Evolutionary conservation across 495 filamentous ascomycete genomes (phyloP), one percentile per base, ranked within the genome.

Genomic region (Podospora conica): DNA sequence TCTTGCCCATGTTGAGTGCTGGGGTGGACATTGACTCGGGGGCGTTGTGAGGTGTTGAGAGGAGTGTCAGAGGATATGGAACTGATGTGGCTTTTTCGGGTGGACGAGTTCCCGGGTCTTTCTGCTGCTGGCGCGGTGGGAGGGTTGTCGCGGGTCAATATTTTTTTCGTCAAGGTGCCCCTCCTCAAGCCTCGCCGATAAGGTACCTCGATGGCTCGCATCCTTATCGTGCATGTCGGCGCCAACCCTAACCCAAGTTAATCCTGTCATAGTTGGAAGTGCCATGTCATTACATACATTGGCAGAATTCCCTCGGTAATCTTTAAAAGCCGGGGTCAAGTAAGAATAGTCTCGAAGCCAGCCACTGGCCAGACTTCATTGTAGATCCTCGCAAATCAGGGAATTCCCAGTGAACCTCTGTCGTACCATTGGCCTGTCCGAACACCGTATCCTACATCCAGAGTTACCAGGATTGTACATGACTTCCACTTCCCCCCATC

Each of bases 1-100:
- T 82, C 72, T 80, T 83, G 21, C 75, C 79, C 81, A 83, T 83
- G 8, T 11, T 69, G 63, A 54, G 20, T 54, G n/a, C 33, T 18
- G 33, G 33, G 18, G 4, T 48, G 5, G 33, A 7, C 18, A 48
- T 29, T 24, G 18, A 11, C 1, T 21, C 12, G n/a, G 61, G 10
- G 27, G 20, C 3, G 28, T 1, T 6, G n/a, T 22, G 20, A 6
- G 28, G 3, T 6, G n/a, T 22, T 57, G 18, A 18, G 18, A 57
- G 3, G 21, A 33, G 23, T 21, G 12, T 7, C 21, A 25, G 25
- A 25, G 21, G 5, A 48, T n/a, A 6, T 18, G 2, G 4, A 18
- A 1, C 15, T 48, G 33, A 18, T 18, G 15, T 48, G 33, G n/a
- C 15, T 1, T n/a, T 48, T n/a, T 40, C n/a, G 33, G 29, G 12